Base-by-base conservation (phyloP, 1,284 basidiomycete species). In the Malassezia japonica region DNA sequence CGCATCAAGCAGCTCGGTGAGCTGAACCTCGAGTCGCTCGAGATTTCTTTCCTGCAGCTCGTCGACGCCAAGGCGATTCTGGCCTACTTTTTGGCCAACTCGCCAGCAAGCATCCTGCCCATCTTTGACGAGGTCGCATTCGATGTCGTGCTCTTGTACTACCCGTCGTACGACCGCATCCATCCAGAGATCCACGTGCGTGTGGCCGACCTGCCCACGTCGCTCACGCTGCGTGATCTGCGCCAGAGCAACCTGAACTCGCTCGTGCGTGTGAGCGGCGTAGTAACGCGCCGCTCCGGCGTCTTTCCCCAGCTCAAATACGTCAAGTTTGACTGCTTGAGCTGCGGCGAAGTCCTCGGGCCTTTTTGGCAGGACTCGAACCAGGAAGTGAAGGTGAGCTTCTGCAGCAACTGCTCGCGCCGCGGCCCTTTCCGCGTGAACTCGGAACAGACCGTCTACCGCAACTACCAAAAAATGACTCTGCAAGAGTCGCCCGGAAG, bases 231-330 rank as follows among this genome's bases (percentile, higher is more conserved):
- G 25, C 86, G 94, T 44, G 92, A 96, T 67, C 81, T 99, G 18
- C 86, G 94, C 32, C 85, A 94, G 49, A 81, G 81, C 40, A 85
- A 98, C 70, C 79, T 98, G 46, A 96, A 98, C 78, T 87, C 86
- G 59, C 84, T 99, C 33, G 90, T 99, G 29, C 85, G 92, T 38
- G 86, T 98, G 10, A 82, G 84, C 4, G 94, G 94, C 28, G 94
- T 99, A n/a, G 92, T 99, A 39, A 99, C 94, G 0, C 80, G 94
- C 48, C 81, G 94, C 40, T 89, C 83, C 9, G 92, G 94, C 20
- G 91, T 99, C 9, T 96, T 98, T 76, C 94, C 94, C 12, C 94
- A 99, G 75, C 78, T 99, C 59, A 98, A 99, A 77, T 95, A 96
- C 71, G 91, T 99, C 76, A 96, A 96, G 74, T 98, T 99, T 67